phyloP scores from a whole-genome alignment of 176 grass and related monocot genomes.

The Carex cristatella region DNA sequence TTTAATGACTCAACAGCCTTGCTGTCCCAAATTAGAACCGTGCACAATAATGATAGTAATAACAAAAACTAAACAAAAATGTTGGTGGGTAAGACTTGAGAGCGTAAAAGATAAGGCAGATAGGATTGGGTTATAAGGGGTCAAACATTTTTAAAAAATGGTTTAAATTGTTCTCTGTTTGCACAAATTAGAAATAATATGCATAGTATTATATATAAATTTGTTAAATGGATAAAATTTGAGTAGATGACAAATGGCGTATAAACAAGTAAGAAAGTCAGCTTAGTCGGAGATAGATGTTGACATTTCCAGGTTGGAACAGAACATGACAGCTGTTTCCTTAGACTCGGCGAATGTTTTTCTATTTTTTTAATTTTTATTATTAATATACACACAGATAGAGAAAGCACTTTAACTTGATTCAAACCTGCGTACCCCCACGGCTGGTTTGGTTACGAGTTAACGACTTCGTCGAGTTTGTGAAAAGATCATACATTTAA shows the following conservation, averaged over 20 bases:
- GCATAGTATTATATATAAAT: background rate
- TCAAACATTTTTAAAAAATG: background rate
- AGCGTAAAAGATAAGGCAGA: background rate
- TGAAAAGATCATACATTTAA: background rate
- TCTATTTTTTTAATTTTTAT: background rate
- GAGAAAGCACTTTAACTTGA: background rate
- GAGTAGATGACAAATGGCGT: background rate
- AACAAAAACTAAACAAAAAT: background rate
- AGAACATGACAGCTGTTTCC: background rate
- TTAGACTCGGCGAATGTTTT: background rate
- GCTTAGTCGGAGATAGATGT: slow-evolving; percentile 14
- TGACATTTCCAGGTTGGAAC: slow-evolving; percentile 3
- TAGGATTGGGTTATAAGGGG: background rate
- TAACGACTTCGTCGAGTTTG: background rate
- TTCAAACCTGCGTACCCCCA: background rate
- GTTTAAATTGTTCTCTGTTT: background rate
- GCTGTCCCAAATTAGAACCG: background rate
- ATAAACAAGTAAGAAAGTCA: background rate
- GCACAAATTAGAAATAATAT: background rate
- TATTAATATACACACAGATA: background rate
- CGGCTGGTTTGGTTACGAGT: background rate
- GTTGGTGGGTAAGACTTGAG: background rate
- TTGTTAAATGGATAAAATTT: background rate
- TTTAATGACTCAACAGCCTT: background rate
- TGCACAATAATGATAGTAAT: background rate